Conservation (phyloP, 805 yeast species). For the Kregervanrija fluxuum region DNA sequence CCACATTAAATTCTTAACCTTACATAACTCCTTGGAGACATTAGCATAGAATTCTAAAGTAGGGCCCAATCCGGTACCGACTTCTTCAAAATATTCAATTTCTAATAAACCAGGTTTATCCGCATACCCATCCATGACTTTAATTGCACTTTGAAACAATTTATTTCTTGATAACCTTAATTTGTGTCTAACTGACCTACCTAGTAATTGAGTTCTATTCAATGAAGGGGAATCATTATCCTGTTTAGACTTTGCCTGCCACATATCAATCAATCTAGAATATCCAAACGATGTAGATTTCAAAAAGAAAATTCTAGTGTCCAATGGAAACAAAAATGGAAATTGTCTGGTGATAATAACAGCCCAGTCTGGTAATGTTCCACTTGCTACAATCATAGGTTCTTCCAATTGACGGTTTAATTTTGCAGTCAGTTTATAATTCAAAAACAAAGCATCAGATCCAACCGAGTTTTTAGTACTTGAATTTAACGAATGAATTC, state of each 20-base stretch:
- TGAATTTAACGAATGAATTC: conserved; percentile 35
- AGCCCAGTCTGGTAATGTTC: conserved; percentile 81
- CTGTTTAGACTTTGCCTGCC: conserved; percentile 47
- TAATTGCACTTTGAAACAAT: conserved; percentile 69
- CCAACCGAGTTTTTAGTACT: conserved; percentile 20
- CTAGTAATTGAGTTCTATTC: conserved; percentile 41
- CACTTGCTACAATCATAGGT: conserved; percentile 80
- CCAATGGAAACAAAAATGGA: conserved; percentile 82
- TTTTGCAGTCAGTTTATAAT: conserved; percentile 80
- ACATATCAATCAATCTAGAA: conserved; percentile 69
- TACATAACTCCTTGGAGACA: conserved; percentile 69
- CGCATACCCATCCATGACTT: conserved; percentile 70
- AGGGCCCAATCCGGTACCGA: conserved; percentile 95
- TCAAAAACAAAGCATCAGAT: conserved; percentile 42
- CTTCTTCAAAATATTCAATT: conserved; percentile 83
- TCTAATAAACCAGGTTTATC: conserved; percentile 76
- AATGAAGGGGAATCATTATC: conserved; percentile 17
- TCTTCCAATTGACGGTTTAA: conserved; percentile 84
- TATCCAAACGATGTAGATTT: conserved; percentile 90
- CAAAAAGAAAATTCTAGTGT: conserved; percentile 66
- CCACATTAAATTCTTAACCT: conserved; percentile 61
- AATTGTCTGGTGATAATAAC: conserved; percentile 62
- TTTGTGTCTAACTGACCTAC: conserved; percentile 73
- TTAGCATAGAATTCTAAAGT: conserved; percentile 86
- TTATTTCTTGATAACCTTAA: conserved; percentile 66